Evolutionary conservation across 495 filamentous ascomycete species (phyloP).

Genomic region (Penicillium manginii): DNA sequence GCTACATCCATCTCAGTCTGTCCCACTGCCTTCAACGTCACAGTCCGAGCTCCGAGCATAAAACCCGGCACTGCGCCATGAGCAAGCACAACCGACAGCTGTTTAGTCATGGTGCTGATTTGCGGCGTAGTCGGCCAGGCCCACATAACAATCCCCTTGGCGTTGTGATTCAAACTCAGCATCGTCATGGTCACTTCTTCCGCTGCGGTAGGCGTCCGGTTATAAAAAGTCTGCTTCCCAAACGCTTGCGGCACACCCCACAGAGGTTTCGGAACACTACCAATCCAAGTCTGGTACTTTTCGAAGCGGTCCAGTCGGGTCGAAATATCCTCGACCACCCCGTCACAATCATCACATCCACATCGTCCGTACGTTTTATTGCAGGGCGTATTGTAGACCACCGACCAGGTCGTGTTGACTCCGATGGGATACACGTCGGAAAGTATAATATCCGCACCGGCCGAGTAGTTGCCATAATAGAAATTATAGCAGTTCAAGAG

Average conservation of each 20-base stretch:
- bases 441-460: constrained; percentile 68
- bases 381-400: constrained; percentile 53
- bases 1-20: constrained; percentile 23
- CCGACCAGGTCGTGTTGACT: constrained; percentile 53
- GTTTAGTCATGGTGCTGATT: constrained; percentile 24
- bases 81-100: constrained; percentile 26
- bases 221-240: constrained; percentile 64
- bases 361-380: constrained; percentile 72
- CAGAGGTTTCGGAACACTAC: constrained; percentile 50
- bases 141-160: constrained; percentile 53
- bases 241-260: constrained; percentile 69
- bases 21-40: constrained; percentile 10
- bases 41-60: constrained; percentile 21
- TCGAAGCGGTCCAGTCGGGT: constrained; percentile 54
- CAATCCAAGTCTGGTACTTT: constrained; percentile 35
- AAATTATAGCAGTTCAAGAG: constrained; percentile 74
- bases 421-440: constrained; percentile 69
- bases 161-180: constrained; percentile 65
- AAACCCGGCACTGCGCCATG: constrained; percentile 15
- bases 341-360: constrained; percentile 70
- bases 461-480: constrained; percentile 63
- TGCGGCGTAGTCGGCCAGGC: constrained; percentile 31
- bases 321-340: constrained; percentile 58
- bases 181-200: constrained; percentile 65
- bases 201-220: constrained; percentile 53